Conservation (phyloP, 2,329 filamentous ascomycete genomes). For the Claviceps sp. region DNA sequence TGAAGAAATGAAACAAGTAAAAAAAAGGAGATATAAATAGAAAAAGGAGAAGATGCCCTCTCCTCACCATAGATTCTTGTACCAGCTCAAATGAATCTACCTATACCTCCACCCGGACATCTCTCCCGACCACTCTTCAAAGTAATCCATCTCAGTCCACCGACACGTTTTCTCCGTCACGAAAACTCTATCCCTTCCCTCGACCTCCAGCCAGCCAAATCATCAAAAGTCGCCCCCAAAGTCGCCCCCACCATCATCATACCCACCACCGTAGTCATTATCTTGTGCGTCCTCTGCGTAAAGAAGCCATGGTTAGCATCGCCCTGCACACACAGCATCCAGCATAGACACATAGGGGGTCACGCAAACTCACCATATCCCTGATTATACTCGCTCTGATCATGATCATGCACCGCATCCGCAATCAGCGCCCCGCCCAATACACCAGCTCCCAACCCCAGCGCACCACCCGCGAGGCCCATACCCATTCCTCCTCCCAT, state of each 20-base stretch:
- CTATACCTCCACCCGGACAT: too few relatives aligned
- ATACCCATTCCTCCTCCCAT: conserved; percentile 27
- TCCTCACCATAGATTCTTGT: too few relatives aligned
- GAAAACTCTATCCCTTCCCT: neutral
- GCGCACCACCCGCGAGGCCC: conserved; percentile 59
- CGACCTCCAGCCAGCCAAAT: neutral
- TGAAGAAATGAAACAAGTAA: neutral
- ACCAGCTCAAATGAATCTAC: too few relatives aligned
- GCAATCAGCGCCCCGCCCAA: conserved; percentile 63
- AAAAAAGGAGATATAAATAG: neutral
- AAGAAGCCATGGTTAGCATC: neutral
- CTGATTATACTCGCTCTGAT: conserved; percentile 42
- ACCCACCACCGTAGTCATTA: conserved; percentile 6
- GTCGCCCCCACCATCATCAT: conserved; percentile 6
- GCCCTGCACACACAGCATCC: too few relatives aligned
- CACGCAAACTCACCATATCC: conserved; percentile 24
- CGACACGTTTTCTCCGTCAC: too few relatives aligned
- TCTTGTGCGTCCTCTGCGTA: conserved; percentile 17
- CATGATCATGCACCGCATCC: conserved; percentile 48
- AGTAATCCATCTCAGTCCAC: too few relatives aligned
- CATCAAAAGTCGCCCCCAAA: conserved; percentile 1
- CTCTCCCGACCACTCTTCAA: too few relatives aligned
- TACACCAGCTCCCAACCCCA: conserved; percentile 71
- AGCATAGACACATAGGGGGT: neutral
- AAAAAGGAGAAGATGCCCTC: neutral